Evolutionary conservation across 2,329 filamentous ascomycete species (phyloP).

Genomic region (Phoma sp.): DNA sequence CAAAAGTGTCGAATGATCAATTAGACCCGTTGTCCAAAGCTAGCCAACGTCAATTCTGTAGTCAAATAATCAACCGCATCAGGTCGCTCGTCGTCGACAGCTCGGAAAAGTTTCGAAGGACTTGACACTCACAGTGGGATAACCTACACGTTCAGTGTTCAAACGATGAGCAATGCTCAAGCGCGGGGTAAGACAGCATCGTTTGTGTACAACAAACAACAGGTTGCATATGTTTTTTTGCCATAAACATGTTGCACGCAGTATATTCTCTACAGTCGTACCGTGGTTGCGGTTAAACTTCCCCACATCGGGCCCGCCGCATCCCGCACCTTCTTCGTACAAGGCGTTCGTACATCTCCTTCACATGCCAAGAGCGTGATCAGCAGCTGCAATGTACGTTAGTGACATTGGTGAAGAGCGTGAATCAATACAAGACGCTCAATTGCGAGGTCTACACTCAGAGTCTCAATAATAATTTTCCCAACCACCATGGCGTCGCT

Average conservation of each 20-base stretch:
- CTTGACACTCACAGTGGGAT: too few relatives aligned
- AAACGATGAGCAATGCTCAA: too few relatives aligned
- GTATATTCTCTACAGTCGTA: neutral
- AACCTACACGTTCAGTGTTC: too few relatives aligned
- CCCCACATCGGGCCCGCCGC: constrained; percentile 4
- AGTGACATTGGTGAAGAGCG: neutral
- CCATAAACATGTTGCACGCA: too few relatives aligned
- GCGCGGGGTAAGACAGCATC: too few relatives aligned
- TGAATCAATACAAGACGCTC: neutral
- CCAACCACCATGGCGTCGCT: constrained; percentile 1
- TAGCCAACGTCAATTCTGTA: neutral
- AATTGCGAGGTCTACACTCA: neutral
- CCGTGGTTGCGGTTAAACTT: neutral
- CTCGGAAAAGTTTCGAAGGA: too few relatives aligned
- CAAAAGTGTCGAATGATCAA: neutral
- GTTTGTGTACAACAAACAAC: too few relatives aligned
- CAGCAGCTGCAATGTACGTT: neutral
- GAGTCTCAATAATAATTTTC: neutral
- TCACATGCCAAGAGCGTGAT: neutral
- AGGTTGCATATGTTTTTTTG: too few relatives aligned
- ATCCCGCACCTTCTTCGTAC: constrained; percentile 2
- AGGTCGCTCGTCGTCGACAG: too few relatives aligned
- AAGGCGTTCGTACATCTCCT: constrained; percentile 4
- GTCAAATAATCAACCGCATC: neutral
- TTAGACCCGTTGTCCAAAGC: neutral